These are phyloP conservation scores for Orbilia javanica DNA, from an alignment of 2,329 filamentous ascomycete genomes.

Conservation along the genomic window DNA sequence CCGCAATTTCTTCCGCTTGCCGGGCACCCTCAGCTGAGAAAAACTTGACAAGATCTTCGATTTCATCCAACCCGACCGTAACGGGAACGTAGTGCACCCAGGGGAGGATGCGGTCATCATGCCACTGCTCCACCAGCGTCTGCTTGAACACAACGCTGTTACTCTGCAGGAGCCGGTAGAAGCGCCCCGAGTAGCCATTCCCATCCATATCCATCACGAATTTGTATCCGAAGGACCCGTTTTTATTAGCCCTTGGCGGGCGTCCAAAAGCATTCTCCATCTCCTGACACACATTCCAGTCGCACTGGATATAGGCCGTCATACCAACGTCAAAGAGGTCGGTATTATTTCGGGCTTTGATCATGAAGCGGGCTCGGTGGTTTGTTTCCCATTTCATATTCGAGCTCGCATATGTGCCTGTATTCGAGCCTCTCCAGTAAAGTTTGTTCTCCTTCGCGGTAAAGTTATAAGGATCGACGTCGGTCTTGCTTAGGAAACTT, in stretches of 20 bases:
- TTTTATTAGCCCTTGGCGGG: conserved; percentile 1
- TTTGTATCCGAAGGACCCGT: conserved; percentile 17
- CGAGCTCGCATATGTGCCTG: conserved; percentile 3
- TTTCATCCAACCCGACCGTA: conserved; percentile 3
- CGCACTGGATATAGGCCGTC: conserved; percentile 27
- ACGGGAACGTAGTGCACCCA: conserved; percentile 28
- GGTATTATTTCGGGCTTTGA: conserved; percentile 15
- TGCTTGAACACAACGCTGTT: conserved; percentile 31
- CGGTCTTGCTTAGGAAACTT: not conserved
- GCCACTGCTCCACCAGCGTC: conserved; percentile 23
- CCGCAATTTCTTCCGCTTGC: conserved; percentile 2
- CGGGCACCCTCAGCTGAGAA: not conserved
- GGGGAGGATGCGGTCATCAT: conserved; percentile 17
- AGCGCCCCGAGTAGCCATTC: conserved; percentile 25
- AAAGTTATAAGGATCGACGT: conserved; percentile 5
- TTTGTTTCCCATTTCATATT: conserved; percentile 22
- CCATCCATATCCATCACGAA: conserved; percentile 30
- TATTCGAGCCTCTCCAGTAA: conserved; percentile 24
- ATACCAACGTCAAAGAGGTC: conserved; percentile 25
- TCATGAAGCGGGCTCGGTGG: conserved; percentile 16
- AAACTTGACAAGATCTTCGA: conserved; percentile 14
- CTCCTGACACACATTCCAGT: not conserved
- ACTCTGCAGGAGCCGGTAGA: conserved; percentile 13
- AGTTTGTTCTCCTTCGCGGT: conserved; percentile 17
- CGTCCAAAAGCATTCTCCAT: conserved; percentile 1